phyloP scores from a whole-genome alignment of 129 eudicot species.

The Flaveria trinervia region DNA sequence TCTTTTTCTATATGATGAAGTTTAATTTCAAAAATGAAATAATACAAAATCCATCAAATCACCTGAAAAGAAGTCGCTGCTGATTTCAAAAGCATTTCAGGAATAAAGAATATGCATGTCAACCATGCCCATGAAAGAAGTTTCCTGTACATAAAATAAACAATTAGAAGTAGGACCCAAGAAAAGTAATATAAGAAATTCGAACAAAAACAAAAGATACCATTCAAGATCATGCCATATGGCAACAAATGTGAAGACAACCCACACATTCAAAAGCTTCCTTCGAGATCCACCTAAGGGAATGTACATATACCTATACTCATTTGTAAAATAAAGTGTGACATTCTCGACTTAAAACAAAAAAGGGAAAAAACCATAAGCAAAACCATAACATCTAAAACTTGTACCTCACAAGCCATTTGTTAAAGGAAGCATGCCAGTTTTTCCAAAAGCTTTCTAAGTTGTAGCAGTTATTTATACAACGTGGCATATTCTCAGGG shows the following conservation, averaged over 20 bases:
- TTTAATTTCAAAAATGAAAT: neutral
- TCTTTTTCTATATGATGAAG: neutral
- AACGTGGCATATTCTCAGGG: slow-evolving; percentile 95
- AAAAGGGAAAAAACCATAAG: neutral
- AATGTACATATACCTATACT: slow-evolving; percentile 83
- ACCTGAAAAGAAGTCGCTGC: slow-evolving; percentile 68
- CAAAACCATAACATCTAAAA: neutral
- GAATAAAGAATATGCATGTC: slow-evolving; percentile 93
- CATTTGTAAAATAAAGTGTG: slow-evolving; percentile 1
- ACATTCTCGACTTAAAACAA: neutral
- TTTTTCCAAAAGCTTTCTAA: slow-evolving; percentile 95
- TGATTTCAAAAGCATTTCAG: slow-evolving; percentile 87
- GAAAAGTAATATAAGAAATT: neutral
- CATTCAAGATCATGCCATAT: slow-evolving; percentile 98
- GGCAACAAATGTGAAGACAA: slow-evolving; percentile 94
- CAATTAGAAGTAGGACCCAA: slow-evolving; percentile 14
- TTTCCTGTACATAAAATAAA: slow-evolving; percentile 60
- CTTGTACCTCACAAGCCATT: slow-evolving; percentile 92
- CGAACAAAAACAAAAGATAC: slow-evolving; percentile 41
- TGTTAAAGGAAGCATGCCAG: slow-evolving; percentile 99
- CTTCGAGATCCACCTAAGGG: slow-evolving; percentile 88
- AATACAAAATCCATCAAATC: slow-evolving; percentile 3
- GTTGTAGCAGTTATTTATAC: slow-evolving; percentile 90
- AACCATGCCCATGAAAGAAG: slow-evolving; percentile 99
- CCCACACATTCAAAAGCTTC: slow-evolving; percentile 96